Evolutionary conservation across 352 stramenopile genomes (phyloP).

Genomic region (Phytophthora palmivora): DNA sequence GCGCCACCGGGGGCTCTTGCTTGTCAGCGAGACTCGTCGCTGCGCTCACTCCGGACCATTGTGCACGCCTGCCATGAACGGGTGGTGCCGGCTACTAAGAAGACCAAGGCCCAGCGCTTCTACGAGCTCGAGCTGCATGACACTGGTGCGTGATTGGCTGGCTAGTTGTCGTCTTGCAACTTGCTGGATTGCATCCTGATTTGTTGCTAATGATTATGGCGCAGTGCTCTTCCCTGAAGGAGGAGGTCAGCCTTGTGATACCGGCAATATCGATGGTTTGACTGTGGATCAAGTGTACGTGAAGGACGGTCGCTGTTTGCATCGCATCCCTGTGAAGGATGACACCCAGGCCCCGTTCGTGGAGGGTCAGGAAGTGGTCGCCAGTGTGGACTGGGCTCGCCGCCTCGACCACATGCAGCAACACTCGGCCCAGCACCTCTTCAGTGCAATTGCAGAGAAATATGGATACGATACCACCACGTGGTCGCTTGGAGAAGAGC

Average conservation of each 20-base stretch:
- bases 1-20: slow-evolving; percentile 58
- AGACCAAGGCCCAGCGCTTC: slow-evolving; percentile 43
- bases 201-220: slow-evolving; percentile 23
- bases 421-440: slow-evolving; percentile 90
- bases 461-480: slow-evolving; percentile 80
- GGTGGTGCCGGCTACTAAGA: slow-evolving; percentile 39
- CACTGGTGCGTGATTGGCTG: slow-evolving; percentile 41
- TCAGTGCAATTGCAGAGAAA: slow-evolving; percentile 84
- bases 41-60: slow-evolving; percentile 54
- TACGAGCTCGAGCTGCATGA: slow-evolving; percentile 76
- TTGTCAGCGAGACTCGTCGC: slow-evolving; percentile 72
- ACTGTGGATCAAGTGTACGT: slow-evolving; percentile 69
- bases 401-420: slow-evolving; percentile 91
- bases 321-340: slow-evolving; percentile 47
- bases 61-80: slow-evolving; percentile 51
- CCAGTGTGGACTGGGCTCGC: slow-evolving; percentile 75
- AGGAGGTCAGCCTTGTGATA: slow-evolving; percentile 89
- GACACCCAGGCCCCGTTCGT: slow-evolving; percentile 39
- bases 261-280: slow-evolving; percentile 56
- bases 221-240: slow-evolving; percentile 89
- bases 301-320: slow-evolving; percentile 70
- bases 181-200: slow-evolving; percentile 6
- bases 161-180: not conserved
- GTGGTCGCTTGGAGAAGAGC: slow-evolving; percentile 77
- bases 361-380: slow-evolving; percentile 57